A percentile compares a stretch with the other conserved stretches of the same genome.
These are phyloP conservation scores for Stemphylium vesicarium DNA, from an alignment of 2,329 filamentous ascomycete genomes.

Conservation along the genomic window DNA sequence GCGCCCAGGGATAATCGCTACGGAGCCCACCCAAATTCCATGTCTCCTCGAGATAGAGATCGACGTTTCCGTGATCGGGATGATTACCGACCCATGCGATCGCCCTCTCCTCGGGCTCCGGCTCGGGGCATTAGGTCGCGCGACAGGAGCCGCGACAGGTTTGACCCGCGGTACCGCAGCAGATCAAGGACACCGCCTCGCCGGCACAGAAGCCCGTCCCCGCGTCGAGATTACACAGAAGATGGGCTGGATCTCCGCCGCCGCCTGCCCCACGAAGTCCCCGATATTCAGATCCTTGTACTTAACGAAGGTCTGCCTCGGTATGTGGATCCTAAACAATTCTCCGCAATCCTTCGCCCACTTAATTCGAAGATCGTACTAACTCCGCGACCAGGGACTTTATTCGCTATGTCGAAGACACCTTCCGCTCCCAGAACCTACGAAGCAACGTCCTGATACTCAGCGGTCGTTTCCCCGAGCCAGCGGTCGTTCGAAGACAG, in stretches of 20 bases:
- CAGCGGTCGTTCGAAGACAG: constrained; percentile 81
- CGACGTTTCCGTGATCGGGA: constrained; percentile 64
- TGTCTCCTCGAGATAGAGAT: constrained; percentile 54
- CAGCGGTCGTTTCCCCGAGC: constrained; percentile 75
- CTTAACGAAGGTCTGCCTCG: constrained; percentile 68
- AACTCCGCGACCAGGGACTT: constrained; percentile 64
- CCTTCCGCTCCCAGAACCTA: constrained; percentile 74
- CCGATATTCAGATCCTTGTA: constrained; percentile 87
- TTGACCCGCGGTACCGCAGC: constrained; percentile 59
- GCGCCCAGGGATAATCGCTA: constrained; percentile 59
- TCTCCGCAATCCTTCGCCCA: not conserved
- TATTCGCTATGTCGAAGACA: constrained; percentile 78
- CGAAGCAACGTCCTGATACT: constrained; percentile 81
- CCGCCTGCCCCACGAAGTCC: constrained; percentile 75
- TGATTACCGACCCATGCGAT: constrained; percentile 61
- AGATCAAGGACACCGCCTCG: constrained; percentile 72
- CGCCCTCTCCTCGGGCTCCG: constrained; percentile 53
- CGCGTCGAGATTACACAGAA: constrained; percentile 58
- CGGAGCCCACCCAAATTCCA: constrained; percentile 40
- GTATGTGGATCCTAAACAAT: constrained; percentile 22
- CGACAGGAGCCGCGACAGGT: constrained; percentile 54
- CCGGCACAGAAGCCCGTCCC: constrained; percentile 73
- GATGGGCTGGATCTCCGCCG: constrained; percentile 75
- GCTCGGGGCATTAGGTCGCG: constrained; percentile 46
- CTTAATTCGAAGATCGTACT: not conserved